These are phyloP conservation scores for Hanseniaspora thailandica DNA, from an alignment of 805 yeast genomes.

Conservation along the genomic window DNA sequence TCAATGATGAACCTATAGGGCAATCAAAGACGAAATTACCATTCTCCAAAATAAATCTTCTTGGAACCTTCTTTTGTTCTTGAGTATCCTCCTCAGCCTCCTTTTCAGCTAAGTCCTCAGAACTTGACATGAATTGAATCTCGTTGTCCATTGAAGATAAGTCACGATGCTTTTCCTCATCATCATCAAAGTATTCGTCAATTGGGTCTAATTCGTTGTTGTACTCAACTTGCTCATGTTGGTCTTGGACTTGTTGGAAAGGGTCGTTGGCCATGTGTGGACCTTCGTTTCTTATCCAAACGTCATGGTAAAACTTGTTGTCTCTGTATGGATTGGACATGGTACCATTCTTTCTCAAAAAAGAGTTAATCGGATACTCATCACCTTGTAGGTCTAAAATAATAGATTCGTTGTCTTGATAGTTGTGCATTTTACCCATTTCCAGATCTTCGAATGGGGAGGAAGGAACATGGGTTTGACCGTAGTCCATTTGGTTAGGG, in stretches of 20 bases:
- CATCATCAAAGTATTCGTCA: conserved; percentile 3
- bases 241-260: background rate
- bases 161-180: conserved; percentile 1
- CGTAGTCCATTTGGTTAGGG: conserved; percentile 5
- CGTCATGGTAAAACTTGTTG: conserved; percentile 13
- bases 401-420: conserved; percentile 3
- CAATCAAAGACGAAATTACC: conserved; percentile 83
- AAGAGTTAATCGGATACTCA: conserved; percentile 29
- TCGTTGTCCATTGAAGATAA: background rate
- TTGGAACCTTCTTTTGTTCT: conserved; percentile 14
- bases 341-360: conserved; percentile 27
- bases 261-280: background rate
- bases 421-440: background rate
- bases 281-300: conserved; percentile 13
- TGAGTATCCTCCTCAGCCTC: background rate
- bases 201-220: background rate
- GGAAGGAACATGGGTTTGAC: conserved; percentile 11
- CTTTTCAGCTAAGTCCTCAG: background rate
- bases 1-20: conserved; percentile 64
- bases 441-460: conserved; percentile 13
- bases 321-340: conserved; percentile 29
- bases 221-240: background rate
- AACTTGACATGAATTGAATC: background rate
- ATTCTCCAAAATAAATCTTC: conserved; percentile 31
- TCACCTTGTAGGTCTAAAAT: conserved; percentile 27